phyloP scores from a whole-genome alignment of 768 basidiomycete genomes.

The Boletus sp. region DNA sequence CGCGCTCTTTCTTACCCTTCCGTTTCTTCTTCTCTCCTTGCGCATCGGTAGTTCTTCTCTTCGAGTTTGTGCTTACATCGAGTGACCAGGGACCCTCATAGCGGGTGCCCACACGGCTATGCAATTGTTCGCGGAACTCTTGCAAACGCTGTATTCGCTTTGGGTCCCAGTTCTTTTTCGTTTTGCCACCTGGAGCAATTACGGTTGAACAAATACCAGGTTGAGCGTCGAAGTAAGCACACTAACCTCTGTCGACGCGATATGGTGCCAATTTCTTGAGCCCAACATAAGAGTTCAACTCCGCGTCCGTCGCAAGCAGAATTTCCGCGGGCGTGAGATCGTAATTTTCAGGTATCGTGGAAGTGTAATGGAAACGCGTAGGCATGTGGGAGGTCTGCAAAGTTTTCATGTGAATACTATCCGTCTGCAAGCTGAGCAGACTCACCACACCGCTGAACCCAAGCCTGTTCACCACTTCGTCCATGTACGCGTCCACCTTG shows the following conservation, averaged over 20 bases:
- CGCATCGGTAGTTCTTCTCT: conserved; percentile 6
- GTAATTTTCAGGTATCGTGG: conserved; percentile 58
- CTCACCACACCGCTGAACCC: conserved; percentile 95
- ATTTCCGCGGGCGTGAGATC: conserved; percentile 82
- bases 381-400: conserved; percentile 80
- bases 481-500: conserved; percentile 84
- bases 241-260: conserved; percentile 46
- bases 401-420: background rate
- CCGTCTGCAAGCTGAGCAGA: conserved; percentile 5
- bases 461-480: conserved; percentile 74
- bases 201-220: background rate
- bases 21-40: conserved; percentile 50
- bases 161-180: conserved; percentile 53
- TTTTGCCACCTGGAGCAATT: conserved; percentile 16
- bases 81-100: conserved; percentile 22
- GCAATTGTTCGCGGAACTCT: conserved; percentile 67
- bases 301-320: conserved; percentile 85
- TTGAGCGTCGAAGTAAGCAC: conserved; percentile 2
- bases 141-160: conserved; percentile 60
- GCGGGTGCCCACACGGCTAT: conserved; percentile 34
- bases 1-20: conserved; percentile 68
- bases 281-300: conserved; percentile 88
- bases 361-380: conserved; percentile 91
- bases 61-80: background rate
- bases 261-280: conserved; percentile 93